Conservation (phyloP, 805 yeast genomes). For the Brettanomyces sp. region DNA sequence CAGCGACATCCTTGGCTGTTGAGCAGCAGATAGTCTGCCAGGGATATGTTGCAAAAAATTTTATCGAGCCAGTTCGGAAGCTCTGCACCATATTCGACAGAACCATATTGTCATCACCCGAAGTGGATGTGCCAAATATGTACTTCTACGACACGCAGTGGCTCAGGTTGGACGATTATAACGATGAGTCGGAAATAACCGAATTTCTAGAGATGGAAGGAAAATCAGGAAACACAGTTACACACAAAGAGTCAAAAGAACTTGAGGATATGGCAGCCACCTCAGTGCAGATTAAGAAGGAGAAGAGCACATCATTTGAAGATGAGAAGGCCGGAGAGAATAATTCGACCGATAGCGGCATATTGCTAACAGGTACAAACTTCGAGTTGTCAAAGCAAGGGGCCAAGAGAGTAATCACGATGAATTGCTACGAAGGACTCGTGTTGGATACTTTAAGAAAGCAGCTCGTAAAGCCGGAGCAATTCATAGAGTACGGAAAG, state of each 20-base stretch:
- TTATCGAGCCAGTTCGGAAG: constrained; percentile 29
- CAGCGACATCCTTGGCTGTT: constrained; percentile 32
- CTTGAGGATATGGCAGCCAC: background rate
- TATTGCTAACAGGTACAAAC: background rate
- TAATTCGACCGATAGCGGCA: background rate
- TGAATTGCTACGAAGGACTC: constrained; percentile 19
- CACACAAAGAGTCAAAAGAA: background rate
- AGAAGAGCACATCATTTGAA: background rate
- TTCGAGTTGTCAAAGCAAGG: constrained; percentile 4
- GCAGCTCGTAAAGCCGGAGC: constrained; percentile 20
- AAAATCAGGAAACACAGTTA: too few relatives aligned
- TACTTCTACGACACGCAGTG: constrained; percentile 60
- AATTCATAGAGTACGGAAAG: constrained; percentile 10
- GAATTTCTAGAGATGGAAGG: constrained; percentile 4
- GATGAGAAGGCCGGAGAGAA: background rate
- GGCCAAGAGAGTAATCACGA: constrained; percentile 12
- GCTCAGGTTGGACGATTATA: constrained; percentile 33
- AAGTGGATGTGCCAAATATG: constrained; percentile 41
- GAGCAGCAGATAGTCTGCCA: constrained; percentile 56
- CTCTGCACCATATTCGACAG: constrained; percentile 40
- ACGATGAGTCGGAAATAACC: constrained; percentile 9
- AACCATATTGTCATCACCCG: constrained; percentile 28
- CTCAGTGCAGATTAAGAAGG: background rate
- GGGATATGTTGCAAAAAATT: constrained; percentile 42
- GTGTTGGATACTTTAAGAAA: constrained; percentile 25